A percentile compares a stretch with the other conserved stretches of the same genome.
phyloP scores from a whole-genome alignment of 768 basidiomycete genomes.

The Holtermannia corniformis region DNA sequence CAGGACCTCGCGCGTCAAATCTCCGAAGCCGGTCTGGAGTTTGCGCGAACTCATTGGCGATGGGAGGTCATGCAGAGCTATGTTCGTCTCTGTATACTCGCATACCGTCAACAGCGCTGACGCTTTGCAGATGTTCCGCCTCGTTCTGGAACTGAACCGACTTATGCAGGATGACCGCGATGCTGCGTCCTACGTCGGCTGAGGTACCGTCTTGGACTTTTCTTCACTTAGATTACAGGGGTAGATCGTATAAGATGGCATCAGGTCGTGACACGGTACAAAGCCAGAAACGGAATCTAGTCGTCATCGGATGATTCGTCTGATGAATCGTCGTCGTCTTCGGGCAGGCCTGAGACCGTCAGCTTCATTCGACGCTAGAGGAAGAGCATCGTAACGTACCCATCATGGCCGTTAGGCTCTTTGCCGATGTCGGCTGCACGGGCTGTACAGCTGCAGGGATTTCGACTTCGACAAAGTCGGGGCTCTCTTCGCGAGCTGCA shows the following conservation, averaged over 20 bases:
- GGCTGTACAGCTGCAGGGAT: not conserved
- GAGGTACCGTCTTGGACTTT: too few relatives aligned
- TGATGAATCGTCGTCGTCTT: not conserved
- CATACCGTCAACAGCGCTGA: not conserved
- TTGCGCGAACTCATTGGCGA: slow-evolving; percentile 37
- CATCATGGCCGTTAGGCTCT: not conserved
- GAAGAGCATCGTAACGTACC: not conserved
- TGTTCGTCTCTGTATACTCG: slow-evolving; percentile 13
- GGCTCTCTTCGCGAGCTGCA: too few relatives aligned
- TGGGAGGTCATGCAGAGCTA: slow-evolving; percentile 41
- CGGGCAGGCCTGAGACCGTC: not conserved
- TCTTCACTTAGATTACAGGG: too few relatives aligned
- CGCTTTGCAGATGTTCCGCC: slow-evolving; percentile 29
- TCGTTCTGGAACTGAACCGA: slow-evolving; percentile 32
- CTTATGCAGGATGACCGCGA: slow-evolving; percentile 30
- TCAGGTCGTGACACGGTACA: not conserved
- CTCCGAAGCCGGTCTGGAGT: slow-evolving; percentile 35
- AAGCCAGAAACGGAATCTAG: not conserved
- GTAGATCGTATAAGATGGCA: too few relatives aligned
- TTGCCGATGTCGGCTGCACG: not conserved
- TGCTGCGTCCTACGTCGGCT: slow-evolving; percentile 18
- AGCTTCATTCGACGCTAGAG: not conserved
- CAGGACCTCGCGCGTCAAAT: slow-evolving; percentile 38
- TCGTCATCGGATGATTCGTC: not conserved
- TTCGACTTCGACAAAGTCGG: not conserved